Evolutionary conservation across 805 yeast species (phyloP), one percentile per base, ranked within the genome.

Genomic region (Candida khao-thaluensis): DNA sequence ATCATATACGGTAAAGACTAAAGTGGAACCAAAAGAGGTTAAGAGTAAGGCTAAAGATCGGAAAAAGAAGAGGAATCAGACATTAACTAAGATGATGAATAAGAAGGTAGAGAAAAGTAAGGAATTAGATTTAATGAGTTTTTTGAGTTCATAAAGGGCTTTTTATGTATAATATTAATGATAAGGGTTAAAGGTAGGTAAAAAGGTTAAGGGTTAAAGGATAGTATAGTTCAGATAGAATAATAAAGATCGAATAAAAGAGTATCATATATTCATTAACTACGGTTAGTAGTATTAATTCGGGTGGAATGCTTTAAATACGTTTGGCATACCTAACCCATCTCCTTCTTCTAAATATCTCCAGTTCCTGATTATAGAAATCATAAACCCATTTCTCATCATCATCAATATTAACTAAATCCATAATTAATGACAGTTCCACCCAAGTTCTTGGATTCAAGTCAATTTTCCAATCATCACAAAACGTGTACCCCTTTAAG

Each of bases 331-430:
- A 40, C 22, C 86, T 60, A 2, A 76, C 61, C 90, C 90, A 83
- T 56, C 88, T 69, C 52, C 91, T 68, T 53, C 91, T 68, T 48
- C 90, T 66, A 52, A 56, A 62, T 5, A 60, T 38, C 45, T 81
- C 67, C 40, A 32, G 38, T 27, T 57, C 64, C 14, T 52, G 54
- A 35, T 59, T 51, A 39, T 51, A 56, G 26, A 59, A 54, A 57
- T 87, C 95, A 56, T 87, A 87, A 14, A 85, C 91, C 95, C 95
- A 87, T 58, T 87, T 87, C 28, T 83, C 85, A 40, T 80, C 89
- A 20, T 75, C 66, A 60, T 87, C 95, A 15, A 85, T 68, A 15
- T 68, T 71, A 11, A 82, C 78, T 31, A 77, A 59, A 41, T 76
- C 82, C 20, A 51, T 42, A 10, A 82, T 60, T 36, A 74, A 62